These are phyloP conservation scores for Cytospora chrysosperma DNA, from an alignment of 2,329 filamentous ascomycete species.

Conservation along the genomic window DNA sequence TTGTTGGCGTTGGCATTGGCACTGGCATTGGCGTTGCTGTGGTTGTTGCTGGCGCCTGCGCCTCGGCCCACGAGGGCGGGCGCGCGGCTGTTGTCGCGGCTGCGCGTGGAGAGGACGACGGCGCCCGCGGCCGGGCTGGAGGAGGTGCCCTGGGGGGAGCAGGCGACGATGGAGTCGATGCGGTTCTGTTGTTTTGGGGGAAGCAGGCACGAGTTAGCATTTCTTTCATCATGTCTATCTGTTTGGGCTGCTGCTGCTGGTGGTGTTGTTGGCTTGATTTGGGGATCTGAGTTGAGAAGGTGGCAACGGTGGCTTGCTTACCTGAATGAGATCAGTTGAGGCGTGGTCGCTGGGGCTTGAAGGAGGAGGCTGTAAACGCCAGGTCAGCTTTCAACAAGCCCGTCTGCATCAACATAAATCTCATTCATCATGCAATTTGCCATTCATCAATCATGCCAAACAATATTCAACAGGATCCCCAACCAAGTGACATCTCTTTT, in stretches of 20 bases:
- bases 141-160: slow-evolving; percentile 8
- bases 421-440: too few relatives aligned
- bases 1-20: slow-evolving; percentile 30
- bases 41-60: too few relatives aligned
- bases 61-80: slow-evolving; percentile 1
- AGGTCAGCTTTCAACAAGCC: neutral
- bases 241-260: too few relatives aligned
- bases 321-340: slow-evolving; percentile 17
- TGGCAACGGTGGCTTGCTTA: slow-evolving; percentile 9
- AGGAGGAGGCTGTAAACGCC: slow-evolving; percentile 16
- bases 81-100: neutral
- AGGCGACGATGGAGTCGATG: slow-evolving; percentile 39
- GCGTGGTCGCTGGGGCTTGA: slow-evolving; percentile 9
- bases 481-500: neutral
- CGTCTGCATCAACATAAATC: neutral
- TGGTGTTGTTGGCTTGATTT: neutral
- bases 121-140: neutral
- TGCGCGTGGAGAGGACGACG: neutral
- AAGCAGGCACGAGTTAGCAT: neutral
- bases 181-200: slow-evolving; percentile 30
- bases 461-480: neutral
- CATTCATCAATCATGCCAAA: neutral
- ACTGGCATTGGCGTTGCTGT: too few relatives aligned
- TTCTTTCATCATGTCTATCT: neutral
- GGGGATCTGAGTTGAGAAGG: slow-evolving; percentile 24